Percentiles rank a stretch among this genome's conserved stretches.
These are phyloP conservation scores for Pseudonitzschia multiseries DNA, from an alignment of 108 stramenopile species.

Conservation along the genomic window DNA sequence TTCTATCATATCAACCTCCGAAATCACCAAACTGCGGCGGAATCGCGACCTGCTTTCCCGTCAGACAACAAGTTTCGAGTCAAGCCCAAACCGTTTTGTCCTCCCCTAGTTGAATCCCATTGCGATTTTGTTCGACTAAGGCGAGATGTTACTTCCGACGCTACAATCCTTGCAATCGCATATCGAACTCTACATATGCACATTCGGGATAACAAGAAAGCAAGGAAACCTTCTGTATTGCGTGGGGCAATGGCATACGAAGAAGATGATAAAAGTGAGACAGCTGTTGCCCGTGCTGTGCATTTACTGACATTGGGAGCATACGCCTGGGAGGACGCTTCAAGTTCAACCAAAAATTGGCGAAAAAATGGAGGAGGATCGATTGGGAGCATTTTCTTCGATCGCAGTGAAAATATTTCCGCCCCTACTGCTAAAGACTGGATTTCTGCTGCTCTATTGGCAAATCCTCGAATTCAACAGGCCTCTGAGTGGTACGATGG, in stretches of 20 bases:
- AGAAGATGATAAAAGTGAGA: slow-evolving; percentile 64
- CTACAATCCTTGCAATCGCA: slow-evolving; percentile 52
- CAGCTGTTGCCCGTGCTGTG: slow-evolving; percentile 70
- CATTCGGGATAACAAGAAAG: slow-evolving; percentile 40
- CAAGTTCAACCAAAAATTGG: slow-evolving; percentile 37
- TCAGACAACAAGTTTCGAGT: slow-evolving; percentile 35
- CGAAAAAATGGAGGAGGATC: slow-evolving; percentile 55
- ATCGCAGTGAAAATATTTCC: slow-evolving; percentile 32
- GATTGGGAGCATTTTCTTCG: slow-evolving; percentile 64
- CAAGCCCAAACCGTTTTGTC: slow-evolving; percentile 62
- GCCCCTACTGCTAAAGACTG: slow-evolving; percentile 66
- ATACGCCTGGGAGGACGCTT: slow-evolving; percentile 68
- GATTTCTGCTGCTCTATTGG: slow-evolving; percentile 57
- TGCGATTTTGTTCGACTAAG: slow-evolving; percentile 56
- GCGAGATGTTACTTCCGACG: slow-evolving; percentile 72
- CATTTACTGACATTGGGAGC: slow-evolving; percentile 81
- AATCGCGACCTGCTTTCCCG: slow-evolving; percentile 60
- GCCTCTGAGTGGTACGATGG: slow-evolving; percentile 61
- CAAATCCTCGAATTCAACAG: slow-evolving; percentile 51
- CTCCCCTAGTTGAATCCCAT: slow-evolving; percentile 51
- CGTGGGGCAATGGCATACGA: slow-evolving; percentile 65
- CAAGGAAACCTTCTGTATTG: slow-evolving; percentile 32
- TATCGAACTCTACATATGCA: slow-evolving; percentile 79
- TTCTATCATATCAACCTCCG: slow-evolving; percentile 72
- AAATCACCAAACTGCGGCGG: slow-evolving; percentile 72